These are phyloP conservation scores for Stachybotrys elegans DNA, from an alignment of 2,329 filamentous ascomycete genomes.

Conservation along the genomic window DNA sequence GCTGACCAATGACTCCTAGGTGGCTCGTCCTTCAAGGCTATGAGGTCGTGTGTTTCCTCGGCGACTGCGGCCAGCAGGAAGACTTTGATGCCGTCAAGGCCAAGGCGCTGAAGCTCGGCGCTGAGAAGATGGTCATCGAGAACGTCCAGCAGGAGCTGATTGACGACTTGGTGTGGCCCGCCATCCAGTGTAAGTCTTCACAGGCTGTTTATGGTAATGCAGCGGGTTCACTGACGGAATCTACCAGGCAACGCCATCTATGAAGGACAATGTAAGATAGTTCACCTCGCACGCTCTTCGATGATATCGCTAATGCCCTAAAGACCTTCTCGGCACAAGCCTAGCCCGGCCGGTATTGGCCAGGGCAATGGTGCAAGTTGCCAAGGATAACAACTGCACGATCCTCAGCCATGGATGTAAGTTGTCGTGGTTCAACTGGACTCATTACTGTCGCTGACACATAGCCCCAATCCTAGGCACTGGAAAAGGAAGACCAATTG, in stretches of 20 bases:
- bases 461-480: not conserved
- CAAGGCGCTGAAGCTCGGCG: slow-evolving; percentile 44
- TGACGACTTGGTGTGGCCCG: slow-evolving; percentile 70
- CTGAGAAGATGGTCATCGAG: slow-evolving; percentile 39
- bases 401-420: slow-evolving; percentile 41
- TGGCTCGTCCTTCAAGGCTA: slow-evolving; percentile 9
- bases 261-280: slow-evolving; percentile 41
- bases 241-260: slow-evolving; percentile 45
- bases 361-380: slow-evolving; percentile 49
- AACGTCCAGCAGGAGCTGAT: slow-evolving; percentile 68
- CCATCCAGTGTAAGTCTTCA: slow-evolving; percentile 53
- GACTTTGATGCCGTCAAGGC: slow-evolving; percentile 62
- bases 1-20: no score
- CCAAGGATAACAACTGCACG: slow-evolving; percentile 27
- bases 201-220: no score
- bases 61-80: slow-evolving; percentile 66
- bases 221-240: slow-evolving; percentile 1
- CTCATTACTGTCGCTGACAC: not conserved
- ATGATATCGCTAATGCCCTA: slow-evolving; percentile 4
- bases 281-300: slow-evolving; percentile 3
- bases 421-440: not conserved
- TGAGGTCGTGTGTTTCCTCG: slow-evolving; percentile 37
- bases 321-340: slow-evolving; percentile 38
- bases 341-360: slow-evolving; percentile 63
- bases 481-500: slow-evolving; percentile 18